Conservation (phyloP, 352 stramenopile genomes). For the Globisporangium heterothallicum region DNA sequence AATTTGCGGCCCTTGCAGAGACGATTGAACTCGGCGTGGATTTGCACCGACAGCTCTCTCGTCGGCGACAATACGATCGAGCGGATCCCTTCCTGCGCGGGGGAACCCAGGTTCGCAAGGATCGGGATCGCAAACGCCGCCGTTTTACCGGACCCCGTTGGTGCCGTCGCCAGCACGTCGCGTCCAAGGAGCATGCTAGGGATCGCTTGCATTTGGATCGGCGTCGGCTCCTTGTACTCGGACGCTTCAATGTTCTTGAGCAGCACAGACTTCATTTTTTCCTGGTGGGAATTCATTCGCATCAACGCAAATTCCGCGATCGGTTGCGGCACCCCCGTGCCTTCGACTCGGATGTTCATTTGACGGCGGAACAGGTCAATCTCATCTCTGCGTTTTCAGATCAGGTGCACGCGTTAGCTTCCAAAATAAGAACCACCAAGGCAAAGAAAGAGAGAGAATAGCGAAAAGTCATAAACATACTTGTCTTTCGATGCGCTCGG, state of each 20-base stretch:
- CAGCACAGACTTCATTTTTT: constrained; percentile 55
- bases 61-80: constrained; percentile 95
- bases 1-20: constrained; percentile 87
- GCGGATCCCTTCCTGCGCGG: constrained; percentile 75
- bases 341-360: constrained; percentile 76
- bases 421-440: constrained; percentile 1
- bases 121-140: constrained; percentile 97
- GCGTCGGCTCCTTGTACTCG: constrained; percentile 98
- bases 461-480: constrained; percentile 12
- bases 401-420: too few relatives aligned
- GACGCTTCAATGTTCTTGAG: constrained; percentile 82
- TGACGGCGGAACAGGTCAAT: constrained; percentile 66
- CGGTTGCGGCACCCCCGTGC: constrained; percentile 56
- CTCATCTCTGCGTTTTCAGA: constrained; percentile 29
- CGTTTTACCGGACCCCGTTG: constrained; percentile 97
- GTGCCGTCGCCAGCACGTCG: constrained; percentile 95
- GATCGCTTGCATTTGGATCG: constrained; percentile 98
- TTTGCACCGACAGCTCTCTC: constrained; percentile 96
- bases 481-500: constrained; percentile 22
- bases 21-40: constrained; percentile 93
- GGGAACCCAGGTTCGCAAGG: constrained; percentile 63
- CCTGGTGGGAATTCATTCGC: constrained; percentile 36
- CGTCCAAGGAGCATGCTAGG: constrained; percentile 82
- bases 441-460: neutral
- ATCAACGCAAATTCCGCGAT: constrained; percentile 74